phyloP scores from a whole-genome alignment of 257 asterid genomes.

The Coffea eugenioides region DNA sequence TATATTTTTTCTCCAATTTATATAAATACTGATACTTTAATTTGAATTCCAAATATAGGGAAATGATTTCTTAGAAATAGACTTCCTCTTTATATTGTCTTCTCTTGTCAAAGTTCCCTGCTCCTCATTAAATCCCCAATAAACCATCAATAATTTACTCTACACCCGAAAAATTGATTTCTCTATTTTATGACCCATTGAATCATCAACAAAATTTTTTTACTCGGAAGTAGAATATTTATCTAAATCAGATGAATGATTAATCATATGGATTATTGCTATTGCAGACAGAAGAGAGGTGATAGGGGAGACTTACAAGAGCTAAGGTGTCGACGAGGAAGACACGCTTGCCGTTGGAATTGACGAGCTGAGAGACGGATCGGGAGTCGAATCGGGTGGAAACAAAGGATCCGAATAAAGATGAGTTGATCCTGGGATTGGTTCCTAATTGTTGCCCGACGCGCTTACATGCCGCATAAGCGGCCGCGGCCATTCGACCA shows the following conservation, averaged over 20 bases:
- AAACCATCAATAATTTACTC: too few relatives aligned
- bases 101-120: too few relatives aligned
- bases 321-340: conserved; percentile 91
- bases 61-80: too few relatives aligned
- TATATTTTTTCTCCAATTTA: too few relatives aligned
- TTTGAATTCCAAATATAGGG: too few relatives aligned
- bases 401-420: conserved; percentile 7
- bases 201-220: too few relatives aligned
- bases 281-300: background rate
- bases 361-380: conserved; percentile 49
- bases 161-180: too few relatives aligned
- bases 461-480: conserved; percentile 26
- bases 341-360: conserved; percentile 55
- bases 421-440: conserved; percentile 7
- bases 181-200: too few relatives aligned
- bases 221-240: too few relatives aligned
- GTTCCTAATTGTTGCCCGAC: conserved; percentile 19
- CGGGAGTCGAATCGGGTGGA: conserved; percentile 47
- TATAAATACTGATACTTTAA: too few relatives aligned
- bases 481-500: conserved; percentile 16
- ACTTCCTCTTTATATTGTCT: too few relatives aligned
- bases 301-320: conserved; percentile 42
- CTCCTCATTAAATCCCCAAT: too few relatives aligned
- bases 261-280: background rate
- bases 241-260: background rate